phyloP scores from a whole-genome alignment of 192 early-diverging fungal species.

The Entomortierella beljakovae region DNA sequence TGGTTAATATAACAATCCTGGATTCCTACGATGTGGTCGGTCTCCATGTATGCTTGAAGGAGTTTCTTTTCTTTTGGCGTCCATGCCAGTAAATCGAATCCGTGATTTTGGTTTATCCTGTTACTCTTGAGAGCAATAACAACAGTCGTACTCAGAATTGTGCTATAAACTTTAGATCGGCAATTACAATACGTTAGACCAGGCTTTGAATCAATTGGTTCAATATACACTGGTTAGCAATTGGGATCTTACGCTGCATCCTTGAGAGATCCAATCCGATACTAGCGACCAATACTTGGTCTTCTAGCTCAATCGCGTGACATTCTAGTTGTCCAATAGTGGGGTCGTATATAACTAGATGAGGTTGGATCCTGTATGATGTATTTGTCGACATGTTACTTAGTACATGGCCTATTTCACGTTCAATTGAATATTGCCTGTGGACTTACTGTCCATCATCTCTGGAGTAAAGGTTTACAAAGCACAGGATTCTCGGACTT shows the following conservation, averaged over 20 bases:
- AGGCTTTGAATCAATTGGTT: not conserved
- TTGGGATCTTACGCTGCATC: constrained; percentile 8
- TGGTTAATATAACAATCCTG: not conserved
- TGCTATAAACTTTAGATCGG: not conserved
- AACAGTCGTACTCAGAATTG: constrained; percentile 2
- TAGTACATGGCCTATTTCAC: not conserved
- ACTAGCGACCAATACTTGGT: constrained; percentile 1
- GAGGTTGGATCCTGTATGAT: constrained; percentile 7
- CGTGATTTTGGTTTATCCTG: not conserved
- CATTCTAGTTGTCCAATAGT: constrained; percentile 24
- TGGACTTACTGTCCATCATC: constrained; percentile 12
- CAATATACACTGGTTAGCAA: not conserved
- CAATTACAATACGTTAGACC: not conserved
- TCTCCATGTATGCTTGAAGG: constrained; percentile 11
- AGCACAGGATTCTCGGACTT: constrained; percentile 12
- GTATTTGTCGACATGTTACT: not conserved
- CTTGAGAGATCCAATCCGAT: constrained; percentile 6
- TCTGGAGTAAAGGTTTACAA: constrained; percentile 1
- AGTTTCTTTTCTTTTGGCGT: constrained; percentile 13
- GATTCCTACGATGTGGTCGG: constrained; percentile 7
- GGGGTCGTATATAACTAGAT: constrained; percentile 17
- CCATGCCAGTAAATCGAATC: constrained; percentile 29
- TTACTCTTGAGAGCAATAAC: constrained; percentile 5
- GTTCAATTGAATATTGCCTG: not conserved
- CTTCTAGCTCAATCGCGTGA: constrained; percentile 6